Conservation (phyloP, 495 filamentous ascomycete genomes). For the Daldinia grandis region DNA sequence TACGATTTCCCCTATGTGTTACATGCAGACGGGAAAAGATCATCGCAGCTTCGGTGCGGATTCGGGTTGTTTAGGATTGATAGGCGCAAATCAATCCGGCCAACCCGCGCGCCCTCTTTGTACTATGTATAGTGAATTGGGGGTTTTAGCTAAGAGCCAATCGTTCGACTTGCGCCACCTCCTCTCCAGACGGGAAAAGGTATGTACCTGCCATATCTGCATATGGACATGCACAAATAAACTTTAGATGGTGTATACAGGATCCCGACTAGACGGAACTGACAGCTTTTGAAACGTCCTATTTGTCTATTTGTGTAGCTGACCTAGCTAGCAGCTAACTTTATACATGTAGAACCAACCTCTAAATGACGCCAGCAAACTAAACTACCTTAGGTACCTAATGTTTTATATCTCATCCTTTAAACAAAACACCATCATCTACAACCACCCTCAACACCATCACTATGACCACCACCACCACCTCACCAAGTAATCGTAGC, state of each 20-base stretch:
- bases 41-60: conserved; percentile 1
- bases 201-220: no score
- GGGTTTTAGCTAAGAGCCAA: not conserved
- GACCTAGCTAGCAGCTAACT: not conserved
- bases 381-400: not conserved
- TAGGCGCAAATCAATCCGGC: conserved; percentile 12
- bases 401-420: not conserved
- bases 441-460: not conserved
- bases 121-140: not conserved
- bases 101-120: not conserved
- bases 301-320: not conserved
- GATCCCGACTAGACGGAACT: conserved; percentile 14
- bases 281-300: conserved; percentile 22
- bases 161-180: not conserved
- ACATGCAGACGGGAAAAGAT: conserved; percentile 16
- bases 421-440: not conserved
- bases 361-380: conserved; percentile 27
- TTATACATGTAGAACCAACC: not conserved
- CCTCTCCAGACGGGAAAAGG: not conserved
- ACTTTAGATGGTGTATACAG: not conserved
- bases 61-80: conserved; percentile 22
- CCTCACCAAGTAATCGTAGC: conserved; percentile 5
- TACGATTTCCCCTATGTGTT: conserved; percentile 20
- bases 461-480: not conserved
- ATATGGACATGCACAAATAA: not conserved